A percentile compares a stretch with the other conserved stretches of the same genome.
Conservation (phyloP, 805 yeast genomes). For the Suhomyces sp. region DNA sequence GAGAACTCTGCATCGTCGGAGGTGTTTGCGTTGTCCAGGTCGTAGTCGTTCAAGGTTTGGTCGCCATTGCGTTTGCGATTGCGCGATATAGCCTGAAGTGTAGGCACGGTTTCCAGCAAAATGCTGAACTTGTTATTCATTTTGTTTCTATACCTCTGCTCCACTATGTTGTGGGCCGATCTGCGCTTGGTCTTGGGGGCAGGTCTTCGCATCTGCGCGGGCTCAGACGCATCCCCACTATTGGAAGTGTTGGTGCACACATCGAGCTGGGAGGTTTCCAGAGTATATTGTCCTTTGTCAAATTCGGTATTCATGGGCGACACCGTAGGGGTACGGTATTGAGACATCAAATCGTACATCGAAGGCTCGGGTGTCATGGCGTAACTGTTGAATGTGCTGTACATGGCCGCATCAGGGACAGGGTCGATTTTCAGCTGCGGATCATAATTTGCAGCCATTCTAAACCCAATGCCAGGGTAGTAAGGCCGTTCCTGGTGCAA, state of each 20-base stretch:
- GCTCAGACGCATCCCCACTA: neutral
- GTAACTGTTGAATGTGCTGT: neutral
- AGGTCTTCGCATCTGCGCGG: neutral
- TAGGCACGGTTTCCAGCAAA: conserved; percentile 39
- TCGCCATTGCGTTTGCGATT: conserved; percentile 13
- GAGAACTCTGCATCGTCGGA: conserved; percentile 2
- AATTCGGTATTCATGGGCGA: neutral
- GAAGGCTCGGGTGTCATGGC: neutral
- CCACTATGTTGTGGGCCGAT: conserved; percentile 41
- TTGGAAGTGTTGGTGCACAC: too few relatives aligned
- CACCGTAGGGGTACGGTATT: neutral
- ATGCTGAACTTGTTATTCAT: conserved; percentile 41
- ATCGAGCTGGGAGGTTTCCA: neutral
- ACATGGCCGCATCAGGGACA: neutral
- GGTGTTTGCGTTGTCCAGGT: conserved; percentile 2
- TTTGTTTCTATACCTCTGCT: conserved; percentile 43
- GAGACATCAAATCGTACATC: neutral
- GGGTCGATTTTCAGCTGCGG: neutral
- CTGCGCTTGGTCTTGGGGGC: conserved; percentile 14
- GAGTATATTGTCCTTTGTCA: neutral
- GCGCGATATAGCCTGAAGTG: conserved; percentile 31
- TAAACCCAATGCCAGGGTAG: neutral
- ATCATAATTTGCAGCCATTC: neutral
- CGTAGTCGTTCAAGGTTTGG: conserved; percentile 11
- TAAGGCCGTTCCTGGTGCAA: neutral